phyloP scores from a whole-genome alignment of 805 yeast species.

The Ogataea kodamae region DNA sequence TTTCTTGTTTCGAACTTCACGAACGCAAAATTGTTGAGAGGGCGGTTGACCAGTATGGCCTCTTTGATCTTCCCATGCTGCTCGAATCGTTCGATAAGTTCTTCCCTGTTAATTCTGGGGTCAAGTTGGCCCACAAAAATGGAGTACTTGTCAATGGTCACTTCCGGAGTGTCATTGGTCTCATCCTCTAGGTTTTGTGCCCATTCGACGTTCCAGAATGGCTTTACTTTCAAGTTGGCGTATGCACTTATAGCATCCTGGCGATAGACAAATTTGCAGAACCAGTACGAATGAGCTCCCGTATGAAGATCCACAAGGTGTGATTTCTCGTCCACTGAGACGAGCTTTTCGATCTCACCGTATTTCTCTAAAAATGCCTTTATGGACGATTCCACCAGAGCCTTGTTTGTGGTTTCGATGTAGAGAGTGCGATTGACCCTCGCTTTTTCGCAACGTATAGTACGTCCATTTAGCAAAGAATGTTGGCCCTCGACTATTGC shows the following conservation, averaged over 20 bases:
- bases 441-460: conserved; percentile 85
- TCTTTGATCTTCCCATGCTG: conserved; percentile 64
- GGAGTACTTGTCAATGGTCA: conserved; percentile 63
- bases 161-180: conserved; percentile 33
- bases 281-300: conserved; percentile 46
- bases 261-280: conserved; percentile 70
- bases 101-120: conserved; percentile 49
- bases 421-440: conserved; percentile 85
- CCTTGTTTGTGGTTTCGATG: conserved; percentile 38
- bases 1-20: conserved; percentile 59
- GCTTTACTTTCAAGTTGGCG: conserved; percentile 58
- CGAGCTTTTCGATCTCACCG: conserved; percentile 76
- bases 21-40: conserved; percentile 63
- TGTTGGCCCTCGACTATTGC: conserved; percentile 73
- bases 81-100: conserved; percentile 55
- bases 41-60: conserved; percentile 52
- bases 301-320: conserved; percentile 18
- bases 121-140: conserved; percentile 78
- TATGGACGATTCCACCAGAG: conserved; percentile 32
- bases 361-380: conserved; percentile 41
- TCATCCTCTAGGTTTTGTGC: conserved; percentile 71
- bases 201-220: conserved; percentile 71
- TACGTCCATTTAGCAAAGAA: conserved; percentile 65
- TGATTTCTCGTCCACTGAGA: conserved; percentile 39
- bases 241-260: conserved; percentile 87